Conservation (phyloP, 768 basidiomycete genomes). For the Termitomyces sp. region DNA sequence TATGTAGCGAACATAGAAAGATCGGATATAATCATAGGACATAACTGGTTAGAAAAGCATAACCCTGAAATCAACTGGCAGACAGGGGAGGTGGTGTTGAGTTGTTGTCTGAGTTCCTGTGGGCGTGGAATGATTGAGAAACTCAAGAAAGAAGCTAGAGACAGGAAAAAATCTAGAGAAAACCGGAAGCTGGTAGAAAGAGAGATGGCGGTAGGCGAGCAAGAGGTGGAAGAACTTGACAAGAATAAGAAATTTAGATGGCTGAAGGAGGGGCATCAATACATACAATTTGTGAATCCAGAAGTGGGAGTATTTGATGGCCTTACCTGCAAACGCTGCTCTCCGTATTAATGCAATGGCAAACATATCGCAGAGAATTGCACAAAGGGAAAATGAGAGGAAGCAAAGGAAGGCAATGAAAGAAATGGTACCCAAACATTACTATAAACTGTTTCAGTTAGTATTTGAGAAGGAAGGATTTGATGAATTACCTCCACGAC, state of each 20-base stretch:
- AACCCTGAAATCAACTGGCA: background rate
- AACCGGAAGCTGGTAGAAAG: no score
- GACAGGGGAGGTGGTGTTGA: background rate
- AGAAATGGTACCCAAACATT: background rate
- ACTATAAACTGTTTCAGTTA: background rate
- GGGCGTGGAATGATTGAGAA: background rate
- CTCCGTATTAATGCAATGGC: background rate
- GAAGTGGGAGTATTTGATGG: background rate
- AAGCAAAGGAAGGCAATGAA: background rate
- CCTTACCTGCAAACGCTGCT: background rate
- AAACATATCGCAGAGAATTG: conserved; percentile 1
- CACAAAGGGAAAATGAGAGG: background rate
- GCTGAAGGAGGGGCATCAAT: conserved; percentile 1
- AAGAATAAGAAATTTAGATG: background rate
- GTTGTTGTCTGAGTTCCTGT: background rate
- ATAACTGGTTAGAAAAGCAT: conserved; percentile 1
- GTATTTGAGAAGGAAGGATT: conserved; percentile 16
- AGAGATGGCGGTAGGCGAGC: no score
- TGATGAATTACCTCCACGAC: conserved; percentile 23
- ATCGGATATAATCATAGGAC: background rate
- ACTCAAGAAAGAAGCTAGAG: background rate
- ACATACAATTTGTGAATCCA: background rate
- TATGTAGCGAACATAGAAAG: conserved; percentile 1
- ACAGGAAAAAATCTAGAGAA: background rate
- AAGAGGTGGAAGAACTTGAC: background rate